Evolutionary conservation across 1,284 basidiomycete species (phyloP).

Genomic region (Ceratobasidium sp.): DNA sequence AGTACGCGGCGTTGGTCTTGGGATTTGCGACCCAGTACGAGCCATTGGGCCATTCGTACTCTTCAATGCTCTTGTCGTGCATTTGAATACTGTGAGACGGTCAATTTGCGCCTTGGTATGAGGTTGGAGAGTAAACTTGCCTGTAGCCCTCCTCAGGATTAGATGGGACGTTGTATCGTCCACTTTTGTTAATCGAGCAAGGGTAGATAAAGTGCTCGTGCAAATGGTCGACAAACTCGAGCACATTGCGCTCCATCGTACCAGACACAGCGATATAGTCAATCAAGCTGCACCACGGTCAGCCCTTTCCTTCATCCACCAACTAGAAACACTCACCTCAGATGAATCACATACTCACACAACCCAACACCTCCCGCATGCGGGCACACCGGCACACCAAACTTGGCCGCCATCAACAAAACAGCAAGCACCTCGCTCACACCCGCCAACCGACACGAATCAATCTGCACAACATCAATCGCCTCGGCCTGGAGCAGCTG

Average conservation of each 20-base stretch:
- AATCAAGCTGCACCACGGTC: slow-evolving; percentile 69
- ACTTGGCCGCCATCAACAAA: slow-evolving; percentile 95
- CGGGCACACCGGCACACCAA: slow-evolving; percentile 89
- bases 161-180: slow-evolving; percentile 85
- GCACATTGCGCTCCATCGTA: slow-evolving; percentile 92
- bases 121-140: slow-evolving; percentile 56
- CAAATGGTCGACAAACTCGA: slow-evolving; percentile 87
- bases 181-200: slow-evolving; percentile 86
- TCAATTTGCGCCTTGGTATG: neutral
- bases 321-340: slow-evolving; percentile 38
- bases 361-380: slow-evolving; percentile 96
- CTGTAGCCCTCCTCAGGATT: slow-evolving; percentile 79
- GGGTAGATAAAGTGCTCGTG: slow-evolving; percentile 94
- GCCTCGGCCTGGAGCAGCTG: slow-evolving; percentile 93
- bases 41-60: slow-evolving; percentile 81
- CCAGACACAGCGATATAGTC: slow-evolving; percentile 95
- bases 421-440: slow-evolving; percentile 94
- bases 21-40: slow-evolving; percentile 68
- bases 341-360: slow-evolving; percentile 69
- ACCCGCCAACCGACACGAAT: slow-evolving; percentile 92
- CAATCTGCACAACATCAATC: slow-evolving; percentile 96
- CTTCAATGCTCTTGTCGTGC: slow-evolving; percentile 74
- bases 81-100: slow-evolving; percentile 76
- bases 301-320: neutral
- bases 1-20: slow-evolving; percentile 43